Evolutionary conservation across 2,329 filamentous ascomycete species (phyloP), one percentile per base, ranked within the genome.

Genomic region (Neobulgaria alba): DNA sequence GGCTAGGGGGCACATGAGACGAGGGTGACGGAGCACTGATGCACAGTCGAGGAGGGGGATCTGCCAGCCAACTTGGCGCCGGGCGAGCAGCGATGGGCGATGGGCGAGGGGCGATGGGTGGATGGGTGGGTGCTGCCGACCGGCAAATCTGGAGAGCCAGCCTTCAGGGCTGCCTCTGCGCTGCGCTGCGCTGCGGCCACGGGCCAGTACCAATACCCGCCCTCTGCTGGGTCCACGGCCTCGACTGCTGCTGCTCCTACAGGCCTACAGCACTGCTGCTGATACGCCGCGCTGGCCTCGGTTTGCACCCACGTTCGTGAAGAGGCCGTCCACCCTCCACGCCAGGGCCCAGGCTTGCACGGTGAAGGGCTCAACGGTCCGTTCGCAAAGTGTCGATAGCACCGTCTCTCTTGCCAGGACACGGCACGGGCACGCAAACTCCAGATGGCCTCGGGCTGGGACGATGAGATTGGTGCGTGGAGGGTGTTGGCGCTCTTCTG

Each of bases 11-110:
- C 21, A 57, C 44, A 52, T 56, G 54, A 58, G 54, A 58, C 56
- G 56, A 58, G 51, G 53, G 53, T 53, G 50, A 53, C 52, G 52
- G 52, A 51, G 52, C 41, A 46, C 29, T 50, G 49, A 53, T 45
- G 46, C 47, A 42, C 41, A 44, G 45, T 38, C 42, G 49, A 39
- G 48, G 46, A 41, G 48, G 34, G 38, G 48, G 48, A 55, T 54
- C 42, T 47, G 45, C 48, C 42, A 46, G 47, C 45, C 36, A 52
- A 54, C 42, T 36, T 46, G n/a, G n/a, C n/a, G n/a, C n/a, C n/a
- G n/a, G n/a, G n/a, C 23, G 23, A 26, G 12, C 7, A 26, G 23
- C 23, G n/a, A n/a, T n/a, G n/a, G n/a, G n/a, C 12, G 23, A 26
- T 26, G 23, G 23, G 23, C 23, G 23, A 26, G 12, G 7, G 23